Base-by-base conservation (phyloP, 495 filamentous ascomycete species). In the Talaromyces borbonicus region DNA sequence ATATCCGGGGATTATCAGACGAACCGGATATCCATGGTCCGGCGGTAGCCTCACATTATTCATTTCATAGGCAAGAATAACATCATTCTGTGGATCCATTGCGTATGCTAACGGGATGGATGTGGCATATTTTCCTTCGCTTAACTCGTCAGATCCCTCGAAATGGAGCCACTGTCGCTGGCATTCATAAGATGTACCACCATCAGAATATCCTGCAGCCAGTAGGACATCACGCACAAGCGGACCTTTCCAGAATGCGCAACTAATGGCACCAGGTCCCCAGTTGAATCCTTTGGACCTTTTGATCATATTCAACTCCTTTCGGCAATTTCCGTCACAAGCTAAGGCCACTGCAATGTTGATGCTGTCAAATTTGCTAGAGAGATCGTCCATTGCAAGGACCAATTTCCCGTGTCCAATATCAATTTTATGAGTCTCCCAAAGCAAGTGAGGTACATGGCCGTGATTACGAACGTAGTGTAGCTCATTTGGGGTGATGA, bases 391-490 rank as follows among this genome's bases (percentile, higher is more conserved):
- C 32, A 83, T 53, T 14, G 67, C 71, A 26, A 81, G 77, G 4
- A 39, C 50, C 49, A 60, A 64, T n/a, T 55, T 63, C 22, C 71
- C 64, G 20, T 79, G 77, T 0, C 60, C 64, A 5, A 82, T 59
- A 59, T 82, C 77, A 5, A 83, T 48, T 0, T 50, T 60, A 39
- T 81, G 69, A 7, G 65, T 55, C 1, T 66, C 67, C 3, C 61
- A 66, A 7, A 63, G 55, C 1, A 76, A 55, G 36, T 65, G 61
- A 0, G 79, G 79, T 41, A 81, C 78, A 69, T 75, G 73, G 58
- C 80, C 72, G 58, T 83, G 79, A 50, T 79, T 77, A 3, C 79
- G 66, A 2, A 83, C 71, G 51, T 81, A 83, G 54, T 80, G 80
- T 4, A 76, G 48, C 7, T 62, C 55, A 14, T 67, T 72, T 0